Conservation (phyloP, 805 yeast genomes). For the Blastobotrys mokoenaii region DNA sequence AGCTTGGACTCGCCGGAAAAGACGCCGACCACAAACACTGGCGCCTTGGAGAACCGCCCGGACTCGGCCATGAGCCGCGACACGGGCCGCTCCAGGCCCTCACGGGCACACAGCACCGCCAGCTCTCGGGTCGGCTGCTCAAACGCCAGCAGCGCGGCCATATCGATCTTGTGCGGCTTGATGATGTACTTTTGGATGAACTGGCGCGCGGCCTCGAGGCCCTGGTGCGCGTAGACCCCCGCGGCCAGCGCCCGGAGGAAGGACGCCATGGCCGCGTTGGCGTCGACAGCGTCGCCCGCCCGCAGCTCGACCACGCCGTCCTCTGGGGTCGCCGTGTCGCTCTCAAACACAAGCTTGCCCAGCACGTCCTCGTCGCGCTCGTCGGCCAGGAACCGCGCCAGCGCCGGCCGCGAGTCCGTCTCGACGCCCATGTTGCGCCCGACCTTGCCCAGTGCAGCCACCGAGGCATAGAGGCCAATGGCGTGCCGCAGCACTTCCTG, state of each 20-base stretch:
- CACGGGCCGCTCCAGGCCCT: conserved; percentile 64
- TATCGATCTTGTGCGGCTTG: conserved; percentile 65
- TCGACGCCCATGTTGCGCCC: conserved; percentile 88
- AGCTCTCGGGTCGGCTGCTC: conserved; percentile 81
- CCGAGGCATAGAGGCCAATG: conserved; percentile 66
- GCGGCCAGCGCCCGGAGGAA: conserved; percentile 80
- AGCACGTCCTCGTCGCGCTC: conserved; percentile 55
- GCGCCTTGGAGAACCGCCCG: conserved; percentile 77
- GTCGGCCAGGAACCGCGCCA: conserved; percentile 58
- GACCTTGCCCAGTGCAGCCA: conserved; percentile 51
- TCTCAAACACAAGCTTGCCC: conserved; percentile 17
- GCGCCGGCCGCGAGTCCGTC: conserved; percentile 52
- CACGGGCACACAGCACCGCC: conserved; percentile 65
- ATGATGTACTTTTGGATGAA: conserved; percentile 71
- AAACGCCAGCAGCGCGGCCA: conserved; percentile 68
- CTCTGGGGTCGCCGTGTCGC: conserved; percentile 6
- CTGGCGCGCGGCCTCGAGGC: conserved; percentile 51
- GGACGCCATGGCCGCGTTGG: conserved; percentile 40
- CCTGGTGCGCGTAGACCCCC: conserved; percentile 68
- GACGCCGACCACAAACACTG: conserved; percentile 86
- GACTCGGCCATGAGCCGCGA: conserved; percentile 85
- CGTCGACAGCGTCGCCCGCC: conserved; percentile 32
- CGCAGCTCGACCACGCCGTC: conserved; percentile 35
- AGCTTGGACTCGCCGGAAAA: conserved; percentile 74
- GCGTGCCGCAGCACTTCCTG: conserved; percentile 66